Evolutionary conservation across 495 filamentous ascomycete species (phyloP).

Genomic region (Chaetomium tenue): DNA sequence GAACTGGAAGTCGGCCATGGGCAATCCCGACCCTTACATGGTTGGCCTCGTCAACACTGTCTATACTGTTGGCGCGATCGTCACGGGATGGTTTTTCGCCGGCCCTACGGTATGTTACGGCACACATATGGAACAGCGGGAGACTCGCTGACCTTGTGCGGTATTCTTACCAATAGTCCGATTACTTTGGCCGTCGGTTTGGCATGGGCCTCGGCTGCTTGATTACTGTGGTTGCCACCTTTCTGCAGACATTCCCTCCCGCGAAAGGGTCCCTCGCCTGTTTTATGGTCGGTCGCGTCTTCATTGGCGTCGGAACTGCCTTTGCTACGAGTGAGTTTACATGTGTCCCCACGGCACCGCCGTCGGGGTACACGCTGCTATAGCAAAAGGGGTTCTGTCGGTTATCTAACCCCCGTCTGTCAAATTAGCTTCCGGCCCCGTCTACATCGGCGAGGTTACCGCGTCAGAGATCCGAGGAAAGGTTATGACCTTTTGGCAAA

Average conservation of each 20-base stretch:
- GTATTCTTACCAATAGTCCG: not conserved
- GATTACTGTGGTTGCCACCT: not conserved
- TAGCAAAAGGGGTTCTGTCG: too few relatives aligned
- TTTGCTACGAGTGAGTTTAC: not conserved
- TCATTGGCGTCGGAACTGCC: not conserved
- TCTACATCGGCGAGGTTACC: conserved; percentile 12
- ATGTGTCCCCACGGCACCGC: not conserved
- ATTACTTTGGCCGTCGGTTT: conserved; percentile 8
- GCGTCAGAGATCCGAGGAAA: conserved; percentile 1
- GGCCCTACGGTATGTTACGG: not conserved
- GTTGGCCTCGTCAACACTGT: not conserved
- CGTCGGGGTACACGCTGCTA: too few relatives aligned
- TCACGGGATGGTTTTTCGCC: conserved; percentile 1
- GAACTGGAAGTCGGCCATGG: not conserved
- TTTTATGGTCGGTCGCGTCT: conserved; percentile 2
- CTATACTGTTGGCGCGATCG: not conserved
- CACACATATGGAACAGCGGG: too few relatives aligned
- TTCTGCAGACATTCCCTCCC: not conserved
- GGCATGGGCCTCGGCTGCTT: conserved; percentile 3
- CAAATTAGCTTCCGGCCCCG: not conserved
- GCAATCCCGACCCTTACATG: conserved; percentile 1
- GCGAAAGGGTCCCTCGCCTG: not conserved
- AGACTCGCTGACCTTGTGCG: too few relatives aligned
- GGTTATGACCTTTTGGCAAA: conserved; percentile 9
- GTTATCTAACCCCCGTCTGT: too few relatives aligned